Evolutionary conservation across 345 rosid species (phyloP).

Genomic region (Conringia planisiliqua): DNA sequence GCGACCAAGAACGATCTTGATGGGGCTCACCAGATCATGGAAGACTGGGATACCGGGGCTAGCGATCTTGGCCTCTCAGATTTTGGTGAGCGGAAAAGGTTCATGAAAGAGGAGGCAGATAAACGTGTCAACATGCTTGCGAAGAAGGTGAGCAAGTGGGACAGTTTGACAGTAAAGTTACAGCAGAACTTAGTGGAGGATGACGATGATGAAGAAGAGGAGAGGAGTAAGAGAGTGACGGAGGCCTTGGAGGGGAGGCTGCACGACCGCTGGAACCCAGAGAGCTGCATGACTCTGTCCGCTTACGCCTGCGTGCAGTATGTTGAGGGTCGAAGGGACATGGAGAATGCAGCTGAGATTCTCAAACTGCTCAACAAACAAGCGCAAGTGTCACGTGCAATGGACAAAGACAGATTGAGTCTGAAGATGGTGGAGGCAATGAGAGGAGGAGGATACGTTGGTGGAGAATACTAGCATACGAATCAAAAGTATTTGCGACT

Average conservation of each 20-base stretch:
- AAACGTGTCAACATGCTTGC: slow-evolving; percentile 31
- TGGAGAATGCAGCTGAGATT: slow-evolving; percentile 24
- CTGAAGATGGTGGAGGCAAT: slow-evolving; percentile 29
- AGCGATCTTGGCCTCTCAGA: slow-evolving; percentile 33
- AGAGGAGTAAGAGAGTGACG: slow-evolving; percentile 37
- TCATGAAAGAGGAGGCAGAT: slow-evolving; percentile 48
- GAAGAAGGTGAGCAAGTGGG: slow-evolving; percentile 33
- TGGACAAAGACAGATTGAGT: slow-evolving; percentile 16
- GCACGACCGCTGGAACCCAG: slow-evolving; percentile 30
- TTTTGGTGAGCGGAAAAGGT: slow-evolving; percentile 36
- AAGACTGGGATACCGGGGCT: slow-evolving; percentile 47
- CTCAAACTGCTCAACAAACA: slow-evolving; percentile 16
- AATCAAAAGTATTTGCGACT: neutral
- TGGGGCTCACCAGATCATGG: slow-evolving; percentile 46
- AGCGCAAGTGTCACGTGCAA: slow-evolving; percentile 3
- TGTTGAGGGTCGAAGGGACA: slow-evolving; percentile 30
- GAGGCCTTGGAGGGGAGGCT: slow-evolving; percentile 31
- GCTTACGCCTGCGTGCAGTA: slow-evolving; percentile 37
- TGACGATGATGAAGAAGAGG: slow-evolving; percentile 30
- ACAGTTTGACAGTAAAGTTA: slow-evolving; percentile 26
- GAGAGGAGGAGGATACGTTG: slow-evolving; percentile 26
- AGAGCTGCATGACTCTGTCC: slow-evolving; percentile 19
- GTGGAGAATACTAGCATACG: slow-evolving; percentile 8
- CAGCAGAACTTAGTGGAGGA: slow-evolving; percentile 24
- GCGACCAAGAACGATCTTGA: slow-evolving; percentile 41